phyloP scores from a whole-genome alignment of 2,329 filamentous ascomycete species.

The Pleochaeta shiraiana region DNA sequence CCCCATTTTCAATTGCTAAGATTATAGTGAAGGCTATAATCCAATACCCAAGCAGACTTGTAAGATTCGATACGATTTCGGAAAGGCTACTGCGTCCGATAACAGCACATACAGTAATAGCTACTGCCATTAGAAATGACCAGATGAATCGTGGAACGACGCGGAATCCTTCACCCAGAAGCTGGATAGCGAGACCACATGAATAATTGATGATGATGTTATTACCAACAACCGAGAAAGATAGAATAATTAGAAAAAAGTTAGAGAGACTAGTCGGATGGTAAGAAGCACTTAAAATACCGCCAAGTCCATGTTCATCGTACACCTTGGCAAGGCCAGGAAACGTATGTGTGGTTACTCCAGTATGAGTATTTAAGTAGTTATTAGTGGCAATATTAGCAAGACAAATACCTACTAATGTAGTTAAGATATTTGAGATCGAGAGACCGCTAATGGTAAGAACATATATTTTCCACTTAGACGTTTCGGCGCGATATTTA shows the following conservation, averaged over 20 bases:
- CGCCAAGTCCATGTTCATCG: conserved; percentile 24
- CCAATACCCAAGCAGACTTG: conserved; percentile 17
- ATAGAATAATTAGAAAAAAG: conserved; percentile 21
- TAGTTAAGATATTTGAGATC: conserved; percentile 20
- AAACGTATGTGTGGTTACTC: conserved; percentile 16
- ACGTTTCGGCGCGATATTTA: conserved; percentile 17
- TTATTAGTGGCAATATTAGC: conserved; percentile 20
- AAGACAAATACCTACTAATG: conserved; percentile 23
- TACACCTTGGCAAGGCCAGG: conserved; percentile 22
- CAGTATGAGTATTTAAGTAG: not conserved
- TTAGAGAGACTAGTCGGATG: conserved; percentile 26
- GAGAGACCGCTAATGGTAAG: conserved; percentile 14
- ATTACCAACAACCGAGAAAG: conserved; percentile 17
- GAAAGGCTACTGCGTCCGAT: conserved; percentile 14
- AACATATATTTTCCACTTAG: conserved; percentile 16
- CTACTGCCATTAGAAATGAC: conserved; percentile 15
- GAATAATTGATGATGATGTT: conserved; percentile 17
- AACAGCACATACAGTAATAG: conserved; percentile 15
- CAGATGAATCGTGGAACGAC: conserved; percentile 18
- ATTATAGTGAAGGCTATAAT: conserved; percentile 16
- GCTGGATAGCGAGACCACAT: conserved; percentile 15
- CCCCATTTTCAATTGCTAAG: conserved; percentile 15
- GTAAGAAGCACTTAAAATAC: conserved; percentile 24
- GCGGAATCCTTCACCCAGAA: conserved; percentile 17
- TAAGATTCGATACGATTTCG: conserved; percentile 15